A percentile compares a stretch with the other conserved stretches of the same genome.
Conservation (phyloP, 495 filamentous ascomycete species). For the Antarctomyces pellizariae region DNA sequence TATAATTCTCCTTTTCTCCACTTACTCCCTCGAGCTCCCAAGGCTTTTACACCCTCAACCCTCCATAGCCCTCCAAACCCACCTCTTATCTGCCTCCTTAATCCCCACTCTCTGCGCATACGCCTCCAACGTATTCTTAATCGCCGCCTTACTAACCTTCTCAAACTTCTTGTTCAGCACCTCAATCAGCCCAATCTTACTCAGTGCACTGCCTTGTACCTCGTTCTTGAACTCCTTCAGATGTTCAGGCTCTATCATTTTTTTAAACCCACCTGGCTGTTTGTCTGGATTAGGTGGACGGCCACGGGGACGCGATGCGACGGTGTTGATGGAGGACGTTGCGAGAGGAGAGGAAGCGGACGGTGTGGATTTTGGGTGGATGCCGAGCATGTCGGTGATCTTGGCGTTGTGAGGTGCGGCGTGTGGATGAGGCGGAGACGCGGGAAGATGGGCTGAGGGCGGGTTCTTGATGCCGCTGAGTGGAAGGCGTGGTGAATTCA, state of each 20-base stretch:
- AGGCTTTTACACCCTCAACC: too few species aligned
- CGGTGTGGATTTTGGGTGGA: not conserved
- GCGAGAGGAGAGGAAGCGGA: too few species aligned
- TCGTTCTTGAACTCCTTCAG: conserved; percentile 34
- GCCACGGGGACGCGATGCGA: not conserved
- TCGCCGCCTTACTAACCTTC: conserved; percentile 40
- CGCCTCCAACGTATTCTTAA: conserved; percentile 48
- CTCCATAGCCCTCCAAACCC: too few species aligned
- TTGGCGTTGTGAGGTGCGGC: conserved; percentile 5
- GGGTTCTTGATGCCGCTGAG: conserved; percentile 12
- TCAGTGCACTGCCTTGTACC: conserved; percentile 23
- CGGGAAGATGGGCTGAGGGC: conserved; percentile 11
- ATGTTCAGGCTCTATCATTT: conserved; percentile 32
- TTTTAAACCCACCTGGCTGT: too few species aligned
- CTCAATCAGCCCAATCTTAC: conserved; percentile 55
- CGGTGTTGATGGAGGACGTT: too few species aligned
- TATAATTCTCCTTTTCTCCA: too few species aligned
- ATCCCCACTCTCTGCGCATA: conserved; percentile 35
- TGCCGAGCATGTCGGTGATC: not conserved
- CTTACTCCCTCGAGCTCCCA: too few species aligned
- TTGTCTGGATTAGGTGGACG: conserved; percentile 1
- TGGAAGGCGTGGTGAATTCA: conserved; percentile 17
- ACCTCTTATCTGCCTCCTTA: conserved; percentile 10
- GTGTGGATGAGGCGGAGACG: conserved; percentile 6
- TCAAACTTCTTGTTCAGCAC: conserved; percentile 51